Evolutionary conservation across 83 land plant species (phyloP).

Genomic region (Diphasiastrum complanatum): DNA sequence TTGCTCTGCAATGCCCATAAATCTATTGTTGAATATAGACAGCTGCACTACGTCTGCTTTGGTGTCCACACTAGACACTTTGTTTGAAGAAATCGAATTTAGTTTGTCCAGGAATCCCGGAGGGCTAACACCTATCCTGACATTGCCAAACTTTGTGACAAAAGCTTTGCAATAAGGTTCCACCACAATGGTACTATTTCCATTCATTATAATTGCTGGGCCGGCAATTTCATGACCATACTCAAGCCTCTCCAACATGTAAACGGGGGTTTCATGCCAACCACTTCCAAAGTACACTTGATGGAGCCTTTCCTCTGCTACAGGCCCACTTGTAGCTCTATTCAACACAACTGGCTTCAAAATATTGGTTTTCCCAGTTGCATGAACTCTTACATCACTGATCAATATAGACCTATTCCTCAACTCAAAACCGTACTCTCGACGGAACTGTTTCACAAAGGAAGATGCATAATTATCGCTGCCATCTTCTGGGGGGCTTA

Average conservation of each 20-base stretch:
- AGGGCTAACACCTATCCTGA: conserved; percentile 59
- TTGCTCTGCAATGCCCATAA: conserved; percentile 99
- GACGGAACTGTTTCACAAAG: conserved; percentile 66
- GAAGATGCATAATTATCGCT: conserved; percentile 56
- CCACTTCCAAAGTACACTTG: conserved; percentile 72
- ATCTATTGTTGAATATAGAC: conserved; percentile 89
- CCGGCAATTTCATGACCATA: conserved; percentile 72
- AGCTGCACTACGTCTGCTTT: conserved; percentile 90
- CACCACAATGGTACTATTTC: conserved; percentile 90
- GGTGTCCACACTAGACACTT: conserved; percentile 31
- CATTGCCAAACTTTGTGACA: conserved; percentile 87
- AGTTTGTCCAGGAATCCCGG: conserved; percentile 5
- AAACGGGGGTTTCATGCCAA: conserved; percentile 77
- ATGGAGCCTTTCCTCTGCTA: conserved; percentile 49
- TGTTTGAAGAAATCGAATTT: too few relatives aligned
- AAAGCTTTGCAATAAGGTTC: conserved; percentile 80
- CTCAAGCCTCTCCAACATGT: conserved; percentile 68
- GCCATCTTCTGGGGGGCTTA: conserved; percentile 35
- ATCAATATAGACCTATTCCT: conserved; percentile 68
- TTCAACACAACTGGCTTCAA: conserved; percentile 58
- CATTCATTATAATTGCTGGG: conserved; percentile 93
- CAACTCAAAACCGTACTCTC: conserved; percentile 95
- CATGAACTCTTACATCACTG: conserved; percentile 90
- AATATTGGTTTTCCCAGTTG: conserved; percentile 73
- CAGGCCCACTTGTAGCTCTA: conserved; percentile 37